Evolutionary conservation across 116 monocot genomes (phyloP).

Genomic region (Cymodocea nodosa): DNA sequence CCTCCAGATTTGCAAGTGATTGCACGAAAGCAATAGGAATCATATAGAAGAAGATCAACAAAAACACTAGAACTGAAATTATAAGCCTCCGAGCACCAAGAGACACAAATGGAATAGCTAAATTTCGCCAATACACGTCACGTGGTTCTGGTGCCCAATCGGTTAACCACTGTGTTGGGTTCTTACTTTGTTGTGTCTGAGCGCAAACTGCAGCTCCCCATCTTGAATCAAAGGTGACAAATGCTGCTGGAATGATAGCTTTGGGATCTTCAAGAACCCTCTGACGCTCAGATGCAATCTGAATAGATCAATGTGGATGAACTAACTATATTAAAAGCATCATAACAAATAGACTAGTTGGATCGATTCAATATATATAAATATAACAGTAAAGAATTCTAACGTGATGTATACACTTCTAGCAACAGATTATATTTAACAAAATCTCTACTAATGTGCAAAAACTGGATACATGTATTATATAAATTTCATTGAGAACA

Average conservation of each 20-base stretch:
- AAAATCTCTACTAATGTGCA: not conserved
- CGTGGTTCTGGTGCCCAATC: conserved; percentile 96
- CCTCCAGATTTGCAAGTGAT: conserved; percentile 86
- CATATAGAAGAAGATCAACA: conserved; percentile 93
- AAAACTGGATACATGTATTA: not conserved
- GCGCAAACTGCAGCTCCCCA: conserved; percentile 98
- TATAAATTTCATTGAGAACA: not conserved
- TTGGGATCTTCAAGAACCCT: conserved; percentile 47
- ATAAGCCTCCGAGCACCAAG: conserved; percentile 59
- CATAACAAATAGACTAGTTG: too few relatives aligned
- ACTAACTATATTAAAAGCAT: too few relatives aligned
- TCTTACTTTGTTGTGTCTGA: conserved; percentile 89
- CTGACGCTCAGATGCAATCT: conserved; percentile 24
- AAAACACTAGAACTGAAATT: conserved; percentile 70
- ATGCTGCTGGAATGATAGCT: conserved; percentile 69
- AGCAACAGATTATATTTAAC: not conserved
- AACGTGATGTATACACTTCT: not conserved
- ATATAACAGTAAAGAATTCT: too few relatives aligned
- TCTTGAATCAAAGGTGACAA: conserved; percentile 80
- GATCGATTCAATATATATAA: too few relatives aligned
- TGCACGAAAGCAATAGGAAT: conserved; percentile 81
- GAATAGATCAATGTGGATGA: too few relatives aligned
- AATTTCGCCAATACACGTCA: conserved; percentile 85
- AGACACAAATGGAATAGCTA: conserved; percentile 74
- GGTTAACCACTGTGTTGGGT: conserved; percentile 94